Base-by-base conservation (phyloP, 768 basidiomycete genomes). In the Pisolithus microcarpus region DNA sequence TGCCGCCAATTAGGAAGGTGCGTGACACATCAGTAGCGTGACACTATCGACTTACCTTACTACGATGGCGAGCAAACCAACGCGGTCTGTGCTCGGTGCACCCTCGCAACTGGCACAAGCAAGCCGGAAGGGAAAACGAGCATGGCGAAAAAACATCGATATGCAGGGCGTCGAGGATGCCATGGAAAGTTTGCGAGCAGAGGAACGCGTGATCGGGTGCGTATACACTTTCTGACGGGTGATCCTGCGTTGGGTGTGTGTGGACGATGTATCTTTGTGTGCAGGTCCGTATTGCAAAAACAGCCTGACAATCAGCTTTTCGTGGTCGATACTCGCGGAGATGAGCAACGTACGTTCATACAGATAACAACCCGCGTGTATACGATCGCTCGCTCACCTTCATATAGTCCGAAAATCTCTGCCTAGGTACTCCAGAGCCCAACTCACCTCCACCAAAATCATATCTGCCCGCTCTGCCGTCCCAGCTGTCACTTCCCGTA, bases 81-180 rank as follows among this genome's bases (percentile, higher is more conserved):
- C 37, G 28, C 55, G 50, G 19, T 57, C 61, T 3, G 48, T 24
- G 3, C 38, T 64, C 4, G 62, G 65, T 3, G 65, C 62, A 3
- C 66, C 66, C 28, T 58, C 65, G 4, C 66, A 66, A 30, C 58
- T 55, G n/a, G 57, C 49, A 11, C 91, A 94, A 65, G 66, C 81
- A 0, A 88, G 85, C 59, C 73, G 92, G 51, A 95, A 91, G 66
- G 90, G 91, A n/a, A 95, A 95, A 66, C 81, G 80, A 50, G 82
- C 92, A 43, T 95, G 93, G 93, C 70, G 93, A 64, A 95, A 96
- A 72, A 90, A 96, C 66, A 84, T 95, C 48, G 83, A 95, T 64
- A 77, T 95, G 46, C 78, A 80, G 23, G 82, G 82, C 46, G 82
- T 93, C 18, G 91, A 94, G 59, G 71, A 75, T 43, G 82, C 80